Evolutionary conservation across 2,329 filamentous ascomycete genomes (phyloP).

Genomic region (Cryphonectria parasitica): DNA sequence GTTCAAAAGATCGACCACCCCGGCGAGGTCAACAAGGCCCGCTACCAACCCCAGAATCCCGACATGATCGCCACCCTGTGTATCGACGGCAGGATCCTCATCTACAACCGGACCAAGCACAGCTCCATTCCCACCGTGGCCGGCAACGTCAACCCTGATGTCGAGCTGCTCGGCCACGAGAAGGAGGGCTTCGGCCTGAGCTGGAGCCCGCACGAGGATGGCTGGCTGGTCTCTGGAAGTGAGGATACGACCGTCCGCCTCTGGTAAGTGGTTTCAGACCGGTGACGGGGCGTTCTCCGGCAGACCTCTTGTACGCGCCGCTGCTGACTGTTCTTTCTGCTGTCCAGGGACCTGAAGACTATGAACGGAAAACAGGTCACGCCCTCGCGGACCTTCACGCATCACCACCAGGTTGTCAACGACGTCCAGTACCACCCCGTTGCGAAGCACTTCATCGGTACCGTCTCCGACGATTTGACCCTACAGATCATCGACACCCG

Average conservation of each 20-base stretch:
- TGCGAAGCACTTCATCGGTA: conserved; percentile 83
- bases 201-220: conserved; percentile 86
- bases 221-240: conserved; percentile 85
- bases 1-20: conserved; percentile 96
- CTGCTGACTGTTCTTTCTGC: conserved; percentile 13
- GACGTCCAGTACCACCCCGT: conserved; percentile 95
- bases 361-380: conserved; percentile 68
- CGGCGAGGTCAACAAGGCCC: conserved; percentile 96
- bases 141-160: conserved; percentile 76
- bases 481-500: conserved; percentile 92
- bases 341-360: conserved; percentile 27
- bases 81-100: conserved; percentile 82
- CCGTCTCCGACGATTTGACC: conserved; percentile 92
- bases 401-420: conserved; percentile 91
- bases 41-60: conserved; percentile 96
- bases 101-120: conserved; percentile 97
- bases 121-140: conserved; percentile 67
- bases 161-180: conserved; percentile 82
- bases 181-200: conserved; percentile 89
- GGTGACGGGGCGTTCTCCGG: too few relatives aligned
- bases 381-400: conserved; percentile 76
- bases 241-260: conserved; percentile 90
- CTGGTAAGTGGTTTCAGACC: conserved; percentile 64
- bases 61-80: conserved; percentile 95
- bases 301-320: too few relatives aligned